Evolutionary conservation across 306 rosid genomes (phyloP), one percentile per base, ranked within the genome.

Genomic region (Cyclanthera cordifolia): DNA sequence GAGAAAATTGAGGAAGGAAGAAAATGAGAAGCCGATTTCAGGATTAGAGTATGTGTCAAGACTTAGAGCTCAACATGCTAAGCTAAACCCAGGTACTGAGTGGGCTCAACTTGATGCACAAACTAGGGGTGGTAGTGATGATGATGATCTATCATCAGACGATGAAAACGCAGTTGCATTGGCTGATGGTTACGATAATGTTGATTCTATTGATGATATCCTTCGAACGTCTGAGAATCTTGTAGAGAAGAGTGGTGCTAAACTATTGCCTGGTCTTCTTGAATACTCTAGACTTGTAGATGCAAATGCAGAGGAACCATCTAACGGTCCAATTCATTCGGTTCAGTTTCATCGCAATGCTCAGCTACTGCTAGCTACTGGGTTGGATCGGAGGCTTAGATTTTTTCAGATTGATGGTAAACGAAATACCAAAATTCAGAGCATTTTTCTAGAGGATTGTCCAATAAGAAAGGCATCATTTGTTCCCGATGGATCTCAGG

Each of bases 351-450:
- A 92, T 79, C 78, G 82, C 53, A 92, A 92, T 53, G 93, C 79
- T 5, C 96, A 89, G 88, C 74, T 92, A 69, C 82, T 92, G 68
- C 95, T 92, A 53, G 60, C 88, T 67, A 86, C 93, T 53, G 96
- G 98, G 63, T 76, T 92, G 78, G 96, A 92, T 81, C 59, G 79
- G 64, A 83, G 85, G 81, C 85, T 92, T 73, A 79, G 87, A 54
- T 87, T 92, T 81, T 92, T 85, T 34, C 96, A 92, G 71, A 82
- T 92, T 48, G 96, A 89, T 65, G 98, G 98, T 23, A 92, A 85
- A 74, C 83, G 95, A 23, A 92, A 89, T 55, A 78, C 97, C 74
- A 92, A 87, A 37, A 82, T 92, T 20, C 85, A 92, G 70, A 92
- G 91, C 80, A 83, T 92, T 63, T 92, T 89, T 73, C 82, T 92